These are phyloP conservation scores for Rhizophagus sp. DNA, from an alignment of 192 early-diverging fungal genomes.

Conservation along the genomic window DNA sequence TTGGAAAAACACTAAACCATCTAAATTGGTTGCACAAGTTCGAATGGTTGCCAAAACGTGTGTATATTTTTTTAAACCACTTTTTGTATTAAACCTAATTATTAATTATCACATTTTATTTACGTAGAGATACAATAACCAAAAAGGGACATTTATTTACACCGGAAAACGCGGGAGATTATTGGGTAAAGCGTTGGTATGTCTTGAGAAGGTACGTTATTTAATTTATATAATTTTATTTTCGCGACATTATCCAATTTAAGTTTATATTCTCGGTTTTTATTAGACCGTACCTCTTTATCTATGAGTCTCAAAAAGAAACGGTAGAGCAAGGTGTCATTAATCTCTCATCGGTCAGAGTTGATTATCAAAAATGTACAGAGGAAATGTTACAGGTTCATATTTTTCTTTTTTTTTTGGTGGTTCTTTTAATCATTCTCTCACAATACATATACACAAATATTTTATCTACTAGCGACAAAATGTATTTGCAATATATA, in stretches of 20 bases:
- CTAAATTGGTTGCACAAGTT: conserved; percentile 46
- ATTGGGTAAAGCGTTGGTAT: conserved; percentile 79
- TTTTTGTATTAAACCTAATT: not conserved
- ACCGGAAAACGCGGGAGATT: conserved; percentile 59
- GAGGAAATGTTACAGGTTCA: conserved; percentile 61
- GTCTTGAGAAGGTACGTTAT: conserved; percentile 62
- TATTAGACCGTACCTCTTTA: conserved; percentile 75
- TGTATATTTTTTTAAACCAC: not conserved
- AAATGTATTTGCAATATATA: conserved; percentile 72
- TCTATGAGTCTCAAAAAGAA: conserved; percentile 67
- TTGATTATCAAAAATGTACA: conserved; percentile 56
- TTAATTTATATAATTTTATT: not conserved
- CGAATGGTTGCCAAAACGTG: conserved; percentile 40
- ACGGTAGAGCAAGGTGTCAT: conserved; percentile 72
- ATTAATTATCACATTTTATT: not conserved
- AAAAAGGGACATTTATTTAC: conserved; percentile 54
- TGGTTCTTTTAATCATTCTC: not conserved
- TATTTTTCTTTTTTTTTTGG: not conserved
- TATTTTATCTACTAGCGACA: conserved; percentile 44
- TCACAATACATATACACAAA: not conserved
- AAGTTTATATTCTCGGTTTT: not conserved
- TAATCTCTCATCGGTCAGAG: conserved; percentile 67
- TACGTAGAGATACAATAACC: conserved; percentile 46
- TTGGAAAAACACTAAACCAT: conserved; percentile 24
- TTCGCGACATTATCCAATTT: not conserved